phyloP scores from a whole-genome alignment of 2,329 filamentous ascomycete species.

The Beauveria sp. region DNA sequence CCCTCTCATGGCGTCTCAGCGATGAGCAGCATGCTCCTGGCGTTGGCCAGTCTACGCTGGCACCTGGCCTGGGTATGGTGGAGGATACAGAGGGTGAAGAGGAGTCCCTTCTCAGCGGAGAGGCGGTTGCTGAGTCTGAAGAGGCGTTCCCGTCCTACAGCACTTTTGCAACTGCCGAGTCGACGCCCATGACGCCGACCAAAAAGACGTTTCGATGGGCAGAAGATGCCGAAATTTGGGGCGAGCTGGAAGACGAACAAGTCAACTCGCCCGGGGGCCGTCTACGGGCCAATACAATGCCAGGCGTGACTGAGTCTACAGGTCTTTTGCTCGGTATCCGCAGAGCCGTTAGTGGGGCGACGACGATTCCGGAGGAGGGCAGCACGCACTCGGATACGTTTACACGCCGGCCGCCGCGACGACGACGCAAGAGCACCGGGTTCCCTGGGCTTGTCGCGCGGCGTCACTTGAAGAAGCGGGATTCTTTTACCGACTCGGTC shows the following conservation, averaged over 20 bases:
- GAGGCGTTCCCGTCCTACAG: slow-evolving; percentile 34
- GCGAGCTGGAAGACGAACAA: slow-evolving; percentile 68
- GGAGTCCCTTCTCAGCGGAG: slow-evolving; percentile 43
- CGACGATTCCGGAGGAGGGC: slow-evolving; percentile 20
- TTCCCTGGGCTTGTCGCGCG: slow-evolving; percentile 55
- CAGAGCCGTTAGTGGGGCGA: slow-evolving; percentile 24
- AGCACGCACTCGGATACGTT: slow-evolving; percentile 24
- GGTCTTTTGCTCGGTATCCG: slow-evolving; percentile 30
- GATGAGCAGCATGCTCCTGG: slow-evolving; percentile 60
- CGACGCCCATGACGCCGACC: slow-evolving; percentile 30
- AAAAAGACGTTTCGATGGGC: slow-evolving; percentile 48
- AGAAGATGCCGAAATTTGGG: slow-evolving; percentile 79
- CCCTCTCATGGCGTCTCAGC: slow-evolving; percentile 86
- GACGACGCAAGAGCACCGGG: slow-evolving; percentile 51
- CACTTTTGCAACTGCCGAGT: slow-evolving; percentile 40
- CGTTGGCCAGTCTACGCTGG: slow-evolving; percentile 60
- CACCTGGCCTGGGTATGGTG: slow-evolving; percentile 75
- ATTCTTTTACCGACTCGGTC: slow-evolving; percentile 38
- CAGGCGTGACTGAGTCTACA: slow-evolving; percentile 32
- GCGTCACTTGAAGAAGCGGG: slow-evolving; percentile 31
- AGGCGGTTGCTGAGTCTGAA: slow-evolving; percentile 35
- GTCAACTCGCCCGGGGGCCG: slow-evolving; percentile 32
- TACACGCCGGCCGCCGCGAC: slow-evolving; percentile 28
- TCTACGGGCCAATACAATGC: slow-evolving; percentile 42
- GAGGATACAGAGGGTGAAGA: slow-evolving; percentile 60